Base-by-base conservation (phyloP, 208 protist genomes). In the Sergeia podlipaevii region DNA sequence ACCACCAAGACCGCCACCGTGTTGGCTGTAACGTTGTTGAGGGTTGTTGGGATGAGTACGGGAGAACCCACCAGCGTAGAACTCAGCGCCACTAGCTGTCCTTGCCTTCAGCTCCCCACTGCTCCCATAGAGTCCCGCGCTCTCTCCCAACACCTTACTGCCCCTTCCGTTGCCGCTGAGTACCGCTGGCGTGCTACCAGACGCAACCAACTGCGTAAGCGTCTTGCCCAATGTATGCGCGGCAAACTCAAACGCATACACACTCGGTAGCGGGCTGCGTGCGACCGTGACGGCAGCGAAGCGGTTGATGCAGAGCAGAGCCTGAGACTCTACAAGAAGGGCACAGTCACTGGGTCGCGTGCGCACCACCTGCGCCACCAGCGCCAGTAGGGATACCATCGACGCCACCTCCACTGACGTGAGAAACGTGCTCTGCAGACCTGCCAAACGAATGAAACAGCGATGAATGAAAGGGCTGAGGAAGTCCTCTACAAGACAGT, bases 231-330 rank as follows among this genome's bases (percentile, higher is more conserved):
- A 17, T 13, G 50, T 34, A 34, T 56, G 45, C 7, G 76, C 76
- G 1, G 60, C 76, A 42, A 56, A 73, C 52, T 92, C 85, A 46
- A 72, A 68, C 37, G 86, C 59, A 34, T 70, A 65, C 13, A 42
- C 64, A 20, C 77, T 23, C 2, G 80, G 85, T 17, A 82, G 61
- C 10, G 85, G 70, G 26, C 60, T 47, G 26, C 73, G 76, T 48
- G 75, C 68, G 11, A 64, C 28, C 10, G 61, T 50, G 36, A 63
- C 55, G 52, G 58, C 44, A 2, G 80, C 74, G 59, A 86, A 73
- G 15, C 57, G 60, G 7, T 74, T 59, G 13, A 92, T 54, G 2
- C 30, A 27, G 17, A 36, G 47, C 46, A 92, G 18, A 27, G 70
- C 52, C 4, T 70, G 64, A 34, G 30, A n/a, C 42, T 72, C 57